Evolutionary conservation across 2,329 filamentous ascomycete species (phyloP).

Genomic region (Neofusicoccum kwambonambiense): DNA sequence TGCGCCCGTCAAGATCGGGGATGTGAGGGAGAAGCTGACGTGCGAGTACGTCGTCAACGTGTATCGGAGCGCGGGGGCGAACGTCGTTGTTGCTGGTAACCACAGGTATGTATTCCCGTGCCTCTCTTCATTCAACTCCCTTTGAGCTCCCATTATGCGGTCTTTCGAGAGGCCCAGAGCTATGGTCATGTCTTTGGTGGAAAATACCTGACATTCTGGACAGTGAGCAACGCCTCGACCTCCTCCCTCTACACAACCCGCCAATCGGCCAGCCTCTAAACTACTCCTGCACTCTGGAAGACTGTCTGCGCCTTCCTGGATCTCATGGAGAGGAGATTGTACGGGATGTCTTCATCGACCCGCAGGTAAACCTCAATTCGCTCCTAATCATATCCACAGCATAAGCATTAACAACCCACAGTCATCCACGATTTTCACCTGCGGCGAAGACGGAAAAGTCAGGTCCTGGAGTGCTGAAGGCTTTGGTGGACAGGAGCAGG

Average conservation of each 20-base stretch:
- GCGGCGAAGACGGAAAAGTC: conserved; percentile 50
- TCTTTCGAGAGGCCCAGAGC: too few species aligned
- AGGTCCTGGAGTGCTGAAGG: conserved; percentile 38
- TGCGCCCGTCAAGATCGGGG: conserved; percentile 57
- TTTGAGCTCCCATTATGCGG: too few species aligned
- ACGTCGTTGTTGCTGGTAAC: conserved; percentile 63
- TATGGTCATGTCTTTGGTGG: neutral
- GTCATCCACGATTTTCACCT: conserved; percentile 42
- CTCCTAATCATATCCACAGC: too few species aligned
- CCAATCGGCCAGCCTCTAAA: conserved; percentile 24
- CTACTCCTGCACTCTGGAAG: conserved; percentile 30
- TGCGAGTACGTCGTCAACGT: conserved; percentile 76
- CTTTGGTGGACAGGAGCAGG: conserved; percentile 18
- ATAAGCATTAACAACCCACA: conserved; percentile 16
- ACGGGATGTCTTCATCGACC: conserved; percentile 44
- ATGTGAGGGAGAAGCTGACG: conserved; percentile 62
- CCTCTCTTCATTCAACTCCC: too few species aligned
- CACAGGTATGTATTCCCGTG: conserved; percentile 57
- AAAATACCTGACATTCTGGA: neutral
- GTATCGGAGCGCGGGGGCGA: conserved; percentile 58
- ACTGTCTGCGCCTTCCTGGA: conserved; percentile 35
- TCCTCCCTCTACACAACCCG: conserved; percentile 31
- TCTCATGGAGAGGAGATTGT: conserved; percentile 52
- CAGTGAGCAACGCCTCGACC: conserved; percentile 30
- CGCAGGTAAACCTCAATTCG: conserved; percentile 27